phyloP scores from a whole-genome alignment of 2,329 filamentous ascomycete species.

The Diaporthe batatas region DNA sequence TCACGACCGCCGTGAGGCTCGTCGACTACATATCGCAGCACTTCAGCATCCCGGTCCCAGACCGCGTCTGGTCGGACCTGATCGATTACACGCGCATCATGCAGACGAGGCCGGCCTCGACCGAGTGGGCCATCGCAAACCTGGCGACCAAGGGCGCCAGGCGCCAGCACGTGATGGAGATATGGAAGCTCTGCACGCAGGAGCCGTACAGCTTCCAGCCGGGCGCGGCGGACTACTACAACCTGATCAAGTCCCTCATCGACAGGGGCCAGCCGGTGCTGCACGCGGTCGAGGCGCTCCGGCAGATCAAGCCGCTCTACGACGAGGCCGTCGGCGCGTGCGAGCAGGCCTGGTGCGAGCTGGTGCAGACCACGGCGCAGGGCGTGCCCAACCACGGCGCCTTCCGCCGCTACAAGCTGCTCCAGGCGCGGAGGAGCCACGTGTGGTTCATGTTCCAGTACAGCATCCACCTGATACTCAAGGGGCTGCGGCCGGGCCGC shows the following conservation, averaged over 20 bases:
- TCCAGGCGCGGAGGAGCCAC: slow-evolving; percentile 48
- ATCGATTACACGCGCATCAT: slow-evolving; percentile 76
- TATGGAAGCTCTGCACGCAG: slow-evolving; percentile 73
- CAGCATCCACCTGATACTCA: slow-evolving; percentile 48
- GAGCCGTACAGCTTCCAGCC: slow-evolving; percentile 69
- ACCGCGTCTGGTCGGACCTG: slow-evolving; percentile 74
- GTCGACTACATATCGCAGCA: slow-evolving; percentile 72
- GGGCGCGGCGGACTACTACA: slow-evolving; percentile 67
- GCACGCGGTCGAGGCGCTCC: slow-evolving; percentile 48
- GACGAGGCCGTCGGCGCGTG: slow-evolving; percentile 45
- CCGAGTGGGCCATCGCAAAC: slow-evolving; percentile 53
- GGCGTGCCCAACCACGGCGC: slow-evolving; percentile 42
- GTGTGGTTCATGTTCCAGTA: slow-evolving; percentile 51
- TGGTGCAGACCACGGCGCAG: slow-evolving; percentile 46
- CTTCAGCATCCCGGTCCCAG: slow-evolving; percentile 70
- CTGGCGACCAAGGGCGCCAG: slow-evolving; percentile 54
- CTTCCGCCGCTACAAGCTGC: slow-evolving; percentile 45
- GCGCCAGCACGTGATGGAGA: slow-evolving; percentile 58
- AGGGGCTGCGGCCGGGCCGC: slow-evolving; percentile 38
- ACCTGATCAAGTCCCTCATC: slow-evolving; percentile 58
- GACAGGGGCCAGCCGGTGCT: slow-evolving; percentile 32
- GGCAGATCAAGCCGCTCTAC: slow-evolving; percentile 48
- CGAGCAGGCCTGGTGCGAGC: slow-evolving; percentile 42
- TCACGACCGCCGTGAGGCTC: slow-evolving; percentile 69
- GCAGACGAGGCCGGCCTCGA: slow-evolving; percentile 53